Evolutionary conservation across 306 rosid genomes (phyloP).

Genomic region (Vigna radiata): DNA sequence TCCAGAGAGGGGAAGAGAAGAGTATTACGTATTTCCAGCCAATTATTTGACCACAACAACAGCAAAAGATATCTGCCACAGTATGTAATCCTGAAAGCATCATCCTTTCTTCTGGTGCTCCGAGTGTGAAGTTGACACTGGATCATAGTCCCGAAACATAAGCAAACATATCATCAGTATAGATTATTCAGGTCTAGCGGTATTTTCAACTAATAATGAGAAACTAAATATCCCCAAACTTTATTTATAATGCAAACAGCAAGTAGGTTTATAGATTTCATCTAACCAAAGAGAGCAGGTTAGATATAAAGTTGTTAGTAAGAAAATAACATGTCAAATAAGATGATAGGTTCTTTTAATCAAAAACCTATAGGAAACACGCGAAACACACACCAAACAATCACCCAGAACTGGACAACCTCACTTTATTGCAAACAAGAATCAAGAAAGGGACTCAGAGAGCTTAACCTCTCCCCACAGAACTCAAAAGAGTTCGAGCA

Average conservation of each 20-base stretch:
- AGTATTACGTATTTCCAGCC: conserved; percentile 95
- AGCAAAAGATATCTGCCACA: conserved; percentile 86
- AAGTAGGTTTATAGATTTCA: conserved; percentile 13
- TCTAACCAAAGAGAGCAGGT: conserved; percentile 2
- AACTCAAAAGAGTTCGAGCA: no score
- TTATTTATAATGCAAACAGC: conserved; percentile 9
- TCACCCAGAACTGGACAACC: no score
- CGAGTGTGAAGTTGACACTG: conserved; percentile 74
- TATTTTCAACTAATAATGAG: conserved; percentile 29
- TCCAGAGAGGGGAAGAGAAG: conserved; percentile 38
- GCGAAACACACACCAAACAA: no score
- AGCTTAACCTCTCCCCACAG: no score
- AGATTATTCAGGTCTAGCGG: conserved; percentile 39
- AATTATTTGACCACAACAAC: conserved; percentile 88
- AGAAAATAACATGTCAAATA: no score
- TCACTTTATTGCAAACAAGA: no score
- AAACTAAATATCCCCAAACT: conserved; percentile 12
- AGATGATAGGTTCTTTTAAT: no score
- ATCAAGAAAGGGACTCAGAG: no score
- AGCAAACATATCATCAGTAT: conserved; percentile 17
- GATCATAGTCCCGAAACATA: conserved; percentile 26
- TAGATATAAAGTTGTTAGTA: not conserved
- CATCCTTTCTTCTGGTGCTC: conserved; percentile 72
- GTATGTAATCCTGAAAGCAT: conserved; percentile 89
- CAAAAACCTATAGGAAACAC: no score